Conservation (phyloP, 192 early-diverging fungal species). For the Physocladia obscura region DNA sequence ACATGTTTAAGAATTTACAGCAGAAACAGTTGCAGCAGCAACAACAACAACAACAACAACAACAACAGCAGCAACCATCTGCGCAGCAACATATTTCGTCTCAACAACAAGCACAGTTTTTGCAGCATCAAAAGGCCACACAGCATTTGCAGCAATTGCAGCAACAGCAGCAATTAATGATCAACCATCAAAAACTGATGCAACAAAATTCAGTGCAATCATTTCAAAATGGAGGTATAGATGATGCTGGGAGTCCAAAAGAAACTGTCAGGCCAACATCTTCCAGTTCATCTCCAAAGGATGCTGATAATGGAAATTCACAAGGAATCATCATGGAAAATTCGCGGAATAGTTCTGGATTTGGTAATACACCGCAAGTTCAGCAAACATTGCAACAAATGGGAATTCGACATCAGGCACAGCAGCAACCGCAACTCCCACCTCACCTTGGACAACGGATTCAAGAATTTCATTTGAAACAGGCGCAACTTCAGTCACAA, state of each 20-base stretch:
- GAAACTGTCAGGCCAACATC: neutral
- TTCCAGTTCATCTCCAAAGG: neutral
- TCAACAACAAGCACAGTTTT: no score
- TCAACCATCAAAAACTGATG: neutral
- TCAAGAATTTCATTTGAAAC: constrained; percentile 12
- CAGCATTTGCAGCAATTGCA: neutral
- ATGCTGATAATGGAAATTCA: neutral
- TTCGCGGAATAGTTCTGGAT: neutral
- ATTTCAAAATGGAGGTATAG: neutral
- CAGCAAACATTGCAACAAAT: neutral
- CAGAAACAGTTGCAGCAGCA: constrained; percentile 15
- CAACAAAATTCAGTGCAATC: neutral
- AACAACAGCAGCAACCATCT: constrained; percentile 1
- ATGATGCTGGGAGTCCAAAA: neutral
- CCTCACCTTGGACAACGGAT: neutral
- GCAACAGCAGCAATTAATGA: neutral
- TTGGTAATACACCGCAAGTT: neutral
- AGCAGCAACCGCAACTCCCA: neutral
- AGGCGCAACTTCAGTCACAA: constrained; percentile 1
- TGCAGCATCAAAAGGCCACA: neutral
- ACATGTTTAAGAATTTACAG: neutral
- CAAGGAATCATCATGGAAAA: no score
- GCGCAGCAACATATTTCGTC: neutral
- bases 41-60: constrained; percentile 20
- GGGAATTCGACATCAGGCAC: neutral